Conservation (phyloP, 768 basidiomycete species). For the Multifurca ochricompacta region DNA sequence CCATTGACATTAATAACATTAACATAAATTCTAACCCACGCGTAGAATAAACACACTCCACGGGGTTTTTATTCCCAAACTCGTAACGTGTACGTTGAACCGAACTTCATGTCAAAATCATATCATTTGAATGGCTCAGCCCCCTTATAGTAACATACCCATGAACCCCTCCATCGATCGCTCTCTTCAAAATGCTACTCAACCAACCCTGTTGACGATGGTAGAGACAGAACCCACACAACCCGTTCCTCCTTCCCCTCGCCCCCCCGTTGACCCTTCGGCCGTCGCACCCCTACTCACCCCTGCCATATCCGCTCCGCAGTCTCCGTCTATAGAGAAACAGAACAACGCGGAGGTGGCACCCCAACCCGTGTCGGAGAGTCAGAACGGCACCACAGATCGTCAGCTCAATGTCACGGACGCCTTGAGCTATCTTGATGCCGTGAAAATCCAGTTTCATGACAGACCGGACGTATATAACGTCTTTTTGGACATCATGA, state of each 20-base stretch:
- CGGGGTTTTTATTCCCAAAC: no score
- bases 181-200: not conserved
- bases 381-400: conserved; percentile 21
- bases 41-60: no score
- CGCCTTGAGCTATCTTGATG: conserved; percentile 55
- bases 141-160: not conserved
- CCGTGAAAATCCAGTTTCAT: conserved; percentile 53
- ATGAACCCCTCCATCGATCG: conserved; percentile 5
- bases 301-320: not conserved
- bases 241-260: not conserved
- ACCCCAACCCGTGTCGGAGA: conserved; percentile 6
- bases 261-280: not conserved
- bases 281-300: not conserved
- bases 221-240: not conserved
- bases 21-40: no score
- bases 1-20: no score
- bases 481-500: conserved; percentile 61
- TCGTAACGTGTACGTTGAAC: not conserved
- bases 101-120: not conserved
- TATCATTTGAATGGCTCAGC: not conserved
- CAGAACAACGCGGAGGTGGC: not conserved
- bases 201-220: not conserved
- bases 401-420: conserved; percentile 54
- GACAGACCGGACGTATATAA: conserved; percentile 59
- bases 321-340: not conserved